Conservation (phyloP, 2,329 filamentous ascomycete species). For the Clonostachys solani region DNA sequence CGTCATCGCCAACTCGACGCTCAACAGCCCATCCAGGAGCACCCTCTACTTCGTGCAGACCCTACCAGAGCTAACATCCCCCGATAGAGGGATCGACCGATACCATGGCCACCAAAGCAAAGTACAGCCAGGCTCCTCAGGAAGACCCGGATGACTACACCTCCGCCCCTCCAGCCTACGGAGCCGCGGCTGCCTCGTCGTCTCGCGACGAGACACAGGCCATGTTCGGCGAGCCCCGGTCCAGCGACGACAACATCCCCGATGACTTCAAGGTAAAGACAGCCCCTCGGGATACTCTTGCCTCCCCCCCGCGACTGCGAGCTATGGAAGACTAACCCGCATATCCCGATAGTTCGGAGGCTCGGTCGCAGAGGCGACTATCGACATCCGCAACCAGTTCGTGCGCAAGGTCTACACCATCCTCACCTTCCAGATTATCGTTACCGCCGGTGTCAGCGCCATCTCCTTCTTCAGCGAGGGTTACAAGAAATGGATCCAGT, state of each 20-base stretch:
- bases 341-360: slow-evolving; percentile 68
- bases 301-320: background rate
- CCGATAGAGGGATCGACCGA: background rate
- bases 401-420: slow-evolving; percentile 97
- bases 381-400: slow-evolving; percentile 96
- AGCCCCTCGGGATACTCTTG: slow-evolving; percentile 50
- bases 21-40: no score
- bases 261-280: slow-evolving; percentile 86
- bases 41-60: background rate
- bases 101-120: slow-evolving; percentile 68
- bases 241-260: slow-evolving; percentile 85
- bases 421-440: slow-evolving; percentile 88
- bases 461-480: slow-evolving; percentile 77
- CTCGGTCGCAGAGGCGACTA: slow-evolving; percentile 85
- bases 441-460: slow-evolving; percentile 75
- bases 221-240: slow-evolving; percentile 60
- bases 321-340: background rate
- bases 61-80: background rate
- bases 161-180: slow-evolving; percentile 80
- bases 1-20: no score
- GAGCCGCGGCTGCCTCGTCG: slow-evolving; percentile 41
- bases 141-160: slow-evolving; percentile 82
- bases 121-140: slow-evolving; percentile 80
- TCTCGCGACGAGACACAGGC: slow-evolving; percentile 50
- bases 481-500: slow-evolving; percentile 86